phyloP scores from a whole-genome alignment of 2,329 filamentous ascomycete genomes.

The Colletotrichum siamense region DNA sequence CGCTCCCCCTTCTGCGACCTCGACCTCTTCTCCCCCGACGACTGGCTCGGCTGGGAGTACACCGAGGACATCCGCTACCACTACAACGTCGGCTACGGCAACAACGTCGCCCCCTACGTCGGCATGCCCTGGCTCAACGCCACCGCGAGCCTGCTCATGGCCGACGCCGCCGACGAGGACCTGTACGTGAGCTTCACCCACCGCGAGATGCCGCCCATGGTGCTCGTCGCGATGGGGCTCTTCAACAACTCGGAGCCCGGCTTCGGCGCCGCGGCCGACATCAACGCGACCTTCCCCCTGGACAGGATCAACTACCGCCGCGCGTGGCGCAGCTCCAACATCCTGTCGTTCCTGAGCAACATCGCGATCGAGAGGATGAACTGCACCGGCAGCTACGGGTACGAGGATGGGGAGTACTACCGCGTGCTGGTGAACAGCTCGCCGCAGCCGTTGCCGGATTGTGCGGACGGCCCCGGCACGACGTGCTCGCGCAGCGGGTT shows the following conservation, averaged over 20 bases:
- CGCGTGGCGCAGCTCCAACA: conserved; percentile 66
- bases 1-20: conserved; percentile 66
- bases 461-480: conserved; percentile 48
- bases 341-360: conserved; percentile 71
- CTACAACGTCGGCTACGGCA: conserved; percentile 71
- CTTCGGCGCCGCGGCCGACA: conserved; percentile 39
- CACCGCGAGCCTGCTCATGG: conserved; percentile 55
- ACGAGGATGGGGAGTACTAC: conserved; percentile 55
- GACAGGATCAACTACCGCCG: conserved; percentile 67
- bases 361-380: conserved; percentile 70
- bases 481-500: conserved; percentile 47
- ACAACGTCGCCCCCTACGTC: conserved; percentile 58
- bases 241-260: conserved; percentile 71
- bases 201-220: conserved; percentile 70
- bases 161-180: conserved; percentile 51
- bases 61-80: conserved; percentile 68
- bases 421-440: conserved; percentile 50
- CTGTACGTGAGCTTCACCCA: conserved; percentile 74
- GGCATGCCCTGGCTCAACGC: conserved; percentile 73
- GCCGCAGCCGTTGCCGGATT: conserved; percentile 46
- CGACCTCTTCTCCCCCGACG: conserved; percentile 62
- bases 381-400: conserved; percentile 62
- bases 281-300: conserved; percentile 70
- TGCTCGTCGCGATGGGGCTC: conserved; percentile 70
- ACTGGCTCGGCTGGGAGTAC: conserved; percentile 73